Conservation (phyloP, 1,284 basidiomycete species). For the Cryptococcus sp. region DNA sequence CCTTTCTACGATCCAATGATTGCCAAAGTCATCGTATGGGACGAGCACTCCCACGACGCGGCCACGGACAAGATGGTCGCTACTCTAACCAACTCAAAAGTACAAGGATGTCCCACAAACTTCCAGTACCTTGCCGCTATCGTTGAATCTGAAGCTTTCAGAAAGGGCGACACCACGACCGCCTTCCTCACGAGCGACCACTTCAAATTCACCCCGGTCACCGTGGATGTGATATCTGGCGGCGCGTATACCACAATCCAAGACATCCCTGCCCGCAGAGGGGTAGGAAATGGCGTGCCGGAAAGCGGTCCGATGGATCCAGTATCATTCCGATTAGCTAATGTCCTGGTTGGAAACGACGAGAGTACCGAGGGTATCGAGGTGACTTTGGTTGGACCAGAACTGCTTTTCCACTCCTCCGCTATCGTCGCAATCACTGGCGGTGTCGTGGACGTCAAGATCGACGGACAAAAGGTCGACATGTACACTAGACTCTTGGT, state of each 20-base stretch:
- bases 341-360: slow-evolving; percentile 65
- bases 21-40: slow-evolving; percentile 44
- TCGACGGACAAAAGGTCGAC: slow-evolving; percentile 55
- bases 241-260: slow-evolving; percentile 67
- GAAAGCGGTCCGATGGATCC: slow-evolving; percentile 69
- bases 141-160: slow-evolving; percentile 56
- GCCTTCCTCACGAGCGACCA: slow-evolving; percentile 58
- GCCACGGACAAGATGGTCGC: slow-evolving; percentile 31
- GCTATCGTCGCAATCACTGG: slow-evolving; percentile 65
- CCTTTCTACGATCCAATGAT: slow-evolving; percentile 63
- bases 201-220: slow-evolving; percentile 47
- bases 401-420: slow-evolving; percentile 58
- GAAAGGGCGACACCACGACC: slow-evolving; percentile 60
- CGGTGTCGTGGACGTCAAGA: slow-evolving; percentile 56
- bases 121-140: slow-evolving; percentile 60
- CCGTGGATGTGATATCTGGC: slow-evolving; percentile 62
- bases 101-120: slow-evolving; percentile 63
- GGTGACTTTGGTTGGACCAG: slow-evolving; percentile 52
- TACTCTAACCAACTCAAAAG: slow-evolving; percentile 52
- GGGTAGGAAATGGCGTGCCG: slow-evolving; percentile 64
- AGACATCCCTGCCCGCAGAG: slow-evolving; percentile 63
- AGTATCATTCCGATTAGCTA: slow-evolving; percentile 63
- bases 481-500: slow-evolving; percentile 62
- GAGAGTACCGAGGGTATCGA: slow-evolving; percentile 63
- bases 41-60: slow-evolving; percentile 24